These are phyloP conservation scores for Umbelopsis sp. DNA, from an alignment of 192 early-diverging fungal species.

Conservation along the genomic window DNA sequence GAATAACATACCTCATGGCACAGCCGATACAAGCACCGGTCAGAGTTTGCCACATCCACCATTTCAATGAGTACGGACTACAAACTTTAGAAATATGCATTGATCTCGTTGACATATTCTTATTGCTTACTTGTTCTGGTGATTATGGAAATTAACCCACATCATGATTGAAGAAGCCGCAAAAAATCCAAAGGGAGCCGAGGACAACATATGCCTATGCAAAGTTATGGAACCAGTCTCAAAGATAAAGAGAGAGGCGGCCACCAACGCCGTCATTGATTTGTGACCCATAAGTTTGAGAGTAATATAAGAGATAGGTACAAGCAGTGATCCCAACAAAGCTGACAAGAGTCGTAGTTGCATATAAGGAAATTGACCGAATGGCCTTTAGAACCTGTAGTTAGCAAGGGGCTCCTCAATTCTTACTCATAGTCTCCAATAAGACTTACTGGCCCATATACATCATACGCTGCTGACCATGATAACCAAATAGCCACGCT, in stretches of 20 bases:
- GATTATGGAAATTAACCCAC: conserved; percentile 86
- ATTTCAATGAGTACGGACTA: conserved; percentile 66
- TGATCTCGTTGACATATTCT: neutral
- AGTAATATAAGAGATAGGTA: conserved; percentile 82
- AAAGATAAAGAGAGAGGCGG: conserved; percentile 56
- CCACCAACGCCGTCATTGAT: conserved; percentile 70
- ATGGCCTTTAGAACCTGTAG: neutral
- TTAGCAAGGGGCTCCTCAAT: neutral
- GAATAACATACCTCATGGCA: conserved; percentile 35
- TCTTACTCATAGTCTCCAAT: neutral
- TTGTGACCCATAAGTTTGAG: conserved; percentile 79
- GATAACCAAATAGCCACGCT: conserved; percentile 25
- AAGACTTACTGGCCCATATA: conserved; percentile 38
- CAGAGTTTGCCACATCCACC: conserved; percentile 85
- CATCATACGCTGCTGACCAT: conserved; percentile 24
- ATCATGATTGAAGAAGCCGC: conserved; percentile 69
- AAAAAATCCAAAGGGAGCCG: conserved; percentile 86
- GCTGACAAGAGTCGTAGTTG: conserved; percentile 79
- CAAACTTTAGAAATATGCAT: neutral
- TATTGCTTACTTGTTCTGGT: conserved; percentile 25
- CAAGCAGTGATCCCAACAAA: conserved; percentile 72
- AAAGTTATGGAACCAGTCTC: conserved; percentile 41
- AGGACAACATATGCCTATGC: conserved; percentile 83
- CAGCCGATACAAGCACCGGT: conserved; percentile 81
- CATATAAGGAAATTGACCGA: conserved; percentile 65